A percentile compares a stretch with the other conserved stretches of the same genome.
These are phyloP conservation scores for Tympanopsis confertula DNA, from an alignment of 2,329 filamentous ascomycete species.

Conservation along the genomic window DNA sequence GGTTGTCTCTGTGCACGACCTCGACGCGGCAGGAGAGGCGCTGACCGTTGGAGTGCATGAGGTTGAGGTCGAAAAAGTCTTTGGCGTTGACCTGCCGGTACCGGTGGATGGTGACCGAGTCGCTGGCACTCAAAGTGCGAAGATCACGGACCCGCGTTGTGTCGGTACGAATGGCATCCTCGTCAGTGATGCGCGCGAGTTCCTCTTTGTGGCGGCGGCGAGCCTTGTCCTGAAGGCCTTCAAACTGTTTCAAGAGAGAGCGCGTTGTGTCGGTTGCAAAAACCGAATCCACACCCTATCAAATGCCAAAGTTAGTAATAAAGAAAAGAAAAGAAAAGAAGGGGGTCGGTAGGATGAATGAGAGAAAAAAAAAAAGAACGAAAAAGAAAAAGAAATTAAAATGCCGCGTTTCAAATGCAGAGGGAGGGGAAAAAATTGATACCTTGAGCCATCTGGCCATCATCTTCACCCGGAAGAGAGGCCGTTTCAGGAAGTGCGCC, in stretches of 20 bases:
- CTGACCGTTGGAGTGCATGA: conserved; percentile 82
- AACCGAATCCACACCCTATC: conserved; percentile 44
- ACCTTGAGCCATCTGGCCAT: conserved; percentile 74
- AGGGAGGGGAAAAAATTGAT: conserved; percentile 6
- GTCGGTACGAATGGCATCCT: conserved; percentile 77
- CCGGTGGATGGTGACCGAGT: conserved; percentile 62
- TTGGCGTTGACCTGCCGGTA: conserved; percentile 75
- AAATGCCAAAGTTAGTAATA: conserved; percentile 16
- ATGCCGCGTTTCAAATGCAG: too few relatives aligned
- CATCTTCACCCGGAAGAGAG: conserved; percentile 77
- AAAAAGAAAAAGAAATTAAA: conserved; percentile 4
- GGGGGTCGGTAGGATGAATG: neutral
- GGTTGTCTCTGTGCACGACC: conserved; percentile 72
- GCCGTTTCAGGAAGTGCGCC: conserved; percentile 80
- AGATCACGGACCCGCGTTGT: conserved; percentile 69
- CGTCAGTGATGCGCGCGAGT: conserved; percentile 64
- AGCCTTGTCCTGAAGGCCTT: conserved; percentile 64
- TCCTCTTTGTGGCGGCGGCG: conserved; percentile 66
- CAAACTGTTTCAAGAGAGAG: conserved; percentile 42
- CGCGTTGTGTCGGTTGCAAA: conserved; percentile 32
- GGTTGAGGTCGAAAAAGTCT: conserved; percentile 76
- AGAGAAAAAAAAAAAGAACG: neutral
- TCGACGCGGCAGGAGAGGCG: conserved; percentile 82
- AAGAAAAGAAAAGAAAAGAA: conserved; percentile 4
- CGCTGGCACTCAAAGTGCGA: conserved; percentile 60